Evolutionary conservation across 352 stramenopile genomes (phyloP), one percentile per base, ranked within the genome.

Genomic region (Globisporangium spiculum): DNA sequence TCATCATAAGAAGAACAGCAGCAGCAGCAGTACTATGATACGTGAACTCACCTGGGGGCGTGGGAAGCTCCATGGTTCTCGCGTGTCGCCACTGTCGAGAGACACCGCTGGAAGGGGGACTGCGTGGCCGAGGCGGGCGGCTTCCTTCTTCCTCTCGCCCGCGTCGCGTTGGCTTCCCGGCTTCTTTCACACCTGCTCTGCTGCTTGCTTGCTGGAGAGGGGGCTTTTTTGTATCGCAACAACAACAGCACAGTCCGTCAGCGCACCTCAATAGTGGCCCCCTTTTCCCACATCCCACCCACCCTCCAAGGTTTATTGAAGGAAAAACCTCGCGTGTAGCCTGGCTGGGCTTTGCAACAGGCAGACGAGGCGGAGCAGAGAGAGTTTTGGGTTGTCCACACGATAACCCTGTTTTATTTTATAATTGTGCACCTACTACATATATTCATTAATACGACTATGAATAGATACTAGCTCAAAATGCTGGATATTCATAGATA

Each of bases 1-100:
- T 16, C 10, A 24, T 2, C 34, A 61, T 38, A 38, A 32, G 30
- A 32, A 32, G 30, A 32, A 38, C 32, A 38, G 32, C 30, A 50
- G 14, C 16, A 48, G 12, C 14, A 48, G 9, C 38, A 14, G 36
- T 44, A 44, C 36, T 44, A 44, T 44, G 36, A 44, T 41, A 48
- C 12, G 30, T 14, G 30, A 38, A 54, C 69, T 63, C 36, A 83
- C 76, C 73, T 74, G 76, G 74, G 22, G 74, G 76, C 41, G 74
- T 78, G 9, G 76, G 72, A 54, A 69, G 54, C 67, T 83, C 74
- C 53, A 44, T 57, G 57, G 22, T 24, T 62, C 50, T 56, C 50
- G n/a, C 50, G 50, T 56, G 50, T 56, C 50, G 50, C 20, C 50
- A 27, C 50, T 56, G n/a, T 26, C n/a, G n/a, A 27, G 50, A 26